phyloP scores from a whole-genome alignment of 352 stramenopile genomes.

The Phytopythium delawarense region DNA sequence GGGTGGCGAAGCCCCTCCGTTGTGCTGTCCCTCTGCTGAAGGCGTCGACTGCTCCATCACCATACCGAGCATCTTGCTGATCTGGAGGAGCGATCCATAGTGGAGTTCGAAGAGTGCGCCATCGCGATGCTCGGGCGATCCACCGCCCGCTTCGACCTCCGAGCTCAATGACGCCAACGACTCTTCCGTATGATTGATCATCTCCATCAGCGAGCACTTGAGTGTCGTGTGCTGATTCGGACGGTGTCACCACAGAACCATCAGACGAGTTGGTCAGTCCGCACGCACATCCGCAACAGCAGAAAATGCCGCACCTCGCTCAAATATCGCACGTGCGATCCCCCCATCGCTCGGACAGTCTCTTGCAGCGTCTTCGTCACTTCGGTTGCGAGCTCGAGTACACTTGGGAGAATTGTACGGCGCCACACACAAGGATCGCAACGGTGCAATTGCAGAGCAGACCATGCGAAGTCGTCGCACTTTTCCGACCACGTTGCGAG shows the following conservation, averaged over 20 bases:
- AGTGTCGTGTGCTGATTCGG: constrained; percentile 35
- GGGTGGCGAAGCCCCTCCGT: not conserved
- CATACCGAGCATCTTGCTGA: constrained; percentile 18
- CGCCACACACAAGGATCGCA: constrained; percentile 21
- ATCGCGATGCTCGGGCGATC: not conserved
- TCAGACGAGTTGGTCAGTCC: not conserved
- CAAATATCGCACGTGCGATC: not conserved
- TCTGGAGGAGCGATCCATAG: constrained; percentile 27
- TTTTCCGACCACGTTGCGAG: constrained; percentile 33
- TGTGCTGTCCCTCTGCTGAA: constrained; percentile 7
- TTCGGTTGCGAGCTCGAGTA: constrained; percentile 36
- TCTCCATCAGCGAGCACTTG: constrained; percentile 33
- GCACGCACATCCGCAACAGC: not conserved
- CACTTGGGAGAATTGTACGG: constrained; percentile 25
- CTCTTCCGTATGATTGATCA: constrained; percentile 24
- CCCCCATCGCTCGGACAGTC: constrained; percentile 6
- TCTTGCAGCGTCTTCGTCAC: constrained; percentile 30
- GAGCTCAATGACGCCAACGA: constrained; percentile 11
- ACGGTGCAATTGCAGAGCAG: constrained; percentile 19
- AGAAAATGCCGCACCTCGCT: not conserved
- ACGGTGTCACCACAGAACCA: not conserved
- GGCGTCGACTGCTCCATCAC: constrained; percentile 14
- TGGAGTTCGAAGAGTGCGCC: constrained; percentile 1
- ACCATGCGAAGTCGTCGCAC: constrained; percentile 22
- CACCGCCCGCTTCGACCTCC: constrained; percentile 1